Conservation (phyloP, 305 asterid genomes). For the Coffea humblotiana region DNA sequence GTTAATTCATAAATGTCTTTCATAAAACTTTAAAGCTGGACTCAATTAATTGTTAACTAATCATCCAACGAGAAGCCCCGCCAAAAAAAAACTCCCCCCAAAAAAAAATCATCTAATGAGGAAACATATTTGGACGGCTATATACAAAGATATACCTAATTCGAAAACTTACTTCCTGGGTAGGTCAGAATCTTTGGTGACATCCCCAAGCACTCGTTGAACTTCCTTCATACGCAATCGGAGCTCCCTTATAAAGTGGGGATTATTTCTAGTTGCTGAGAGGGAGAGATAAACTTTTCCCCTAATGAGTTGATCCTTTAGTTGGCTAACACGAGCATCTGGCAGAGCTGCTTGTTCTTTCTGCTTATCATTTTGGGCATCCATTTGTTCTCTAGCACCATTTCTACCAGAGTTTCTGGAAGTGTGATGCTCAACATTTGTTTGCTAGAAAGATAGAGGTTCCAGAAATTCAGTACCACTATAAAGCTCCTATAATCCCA, state of each 20-base stretch:
- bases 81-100: too few relatives aligned
- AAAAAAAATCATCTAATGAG: background rate
- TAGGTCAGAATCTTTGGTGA: constrained; percentile 75
- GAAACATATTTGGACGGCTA: background rate
- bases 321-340: constrained; percentile 64
- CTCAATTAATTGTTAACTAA: background rate
- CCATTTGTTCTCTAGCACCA: constrained; percentile 38
- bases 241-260: constrained; percentile 77
- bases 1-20: background rate
- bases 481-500: background rate
- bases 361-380: constrained; percentile 36
- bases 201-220: constrained; percentile 61
- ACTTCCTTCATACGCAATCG: constrained; percentile 86
- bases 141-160: constrained; percentile 7
- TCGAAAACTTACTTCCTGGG: constrained; percentile 56
- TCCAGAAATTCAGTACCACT: background rate
- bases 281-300: constrained; percentile 76
- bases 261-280: constrained; percentile 64
- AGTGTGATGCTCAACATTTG: constrained; percentile 31
- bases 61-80: background rate
- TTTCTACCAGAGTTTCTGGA: constrained; percentile 40
- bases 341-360: constrained; percentile 34
- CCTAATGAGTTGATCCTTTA: constrained; percentile 73
- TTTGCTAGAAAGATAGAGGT: constrained; percentile 30
- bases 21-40: background rate